Evolutionary conservation across 805 yeast genomes (phyloP), one percentile per base, ranked within the genome.

Genomic region (Candida coquimbonensis): DNA sequence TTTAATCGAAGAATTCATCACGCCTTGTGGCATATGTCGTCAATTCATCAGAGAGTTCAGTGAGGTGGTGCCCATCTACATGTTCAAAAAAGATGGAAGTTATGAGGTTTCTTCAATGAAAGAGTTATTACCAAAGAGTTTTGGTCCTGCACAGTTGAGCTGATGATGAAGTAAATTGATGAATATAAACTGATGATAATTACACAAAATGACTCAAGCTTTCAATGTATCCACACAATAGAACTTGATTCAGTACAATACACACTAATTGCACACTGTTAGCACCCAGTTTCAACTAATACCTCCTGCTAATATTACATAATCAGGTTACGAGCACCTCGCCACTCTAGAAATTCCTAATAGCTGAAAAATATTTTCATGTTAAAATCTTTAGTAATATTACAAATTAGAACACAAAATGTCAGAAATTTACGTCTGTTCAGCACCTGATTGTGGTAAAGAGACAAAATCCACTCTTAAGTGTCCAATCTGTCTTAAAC

Each of bases 21-120:
- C 90, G 9, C 99, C 99, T 0, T 91, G 99, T 62, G 99, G 99
- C 4, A 82, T 93, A 34, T 91, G 99, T 59, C 72, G 99, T 44
- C 99, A 91, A 64, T 77, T 84, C 45, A 78, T 91, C 31, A 71
- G 96, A 35, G 99, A 91, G 62, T 91, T 90, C 62, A 77, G 81
- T 0, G 57, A 62, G 8, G 69, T 73, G 8, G 58, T 78, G 26
- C 84, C 86, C 0, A 64, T 91, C 2, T 78, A 74, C 60, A 83
- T 91, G 93, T 83, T 80, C 59, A 74, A 78, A 40, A 61, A 59
- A 1, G 74, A 74, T 45, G 87, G 84, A 1, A 58, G 61, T 50
- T 68, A 62, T 52, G 63, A 70, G 36, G 64, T 70, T 53, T 71
- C 70, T 62, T 68, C 78, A 4, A 61, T 87, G 42, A 71, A 68